These are phyloP conservation scores for Ustilago cynodontis DNA, from an alignment of 1,284 basidiomycete species.

Conservation along the genomic window DNA sequence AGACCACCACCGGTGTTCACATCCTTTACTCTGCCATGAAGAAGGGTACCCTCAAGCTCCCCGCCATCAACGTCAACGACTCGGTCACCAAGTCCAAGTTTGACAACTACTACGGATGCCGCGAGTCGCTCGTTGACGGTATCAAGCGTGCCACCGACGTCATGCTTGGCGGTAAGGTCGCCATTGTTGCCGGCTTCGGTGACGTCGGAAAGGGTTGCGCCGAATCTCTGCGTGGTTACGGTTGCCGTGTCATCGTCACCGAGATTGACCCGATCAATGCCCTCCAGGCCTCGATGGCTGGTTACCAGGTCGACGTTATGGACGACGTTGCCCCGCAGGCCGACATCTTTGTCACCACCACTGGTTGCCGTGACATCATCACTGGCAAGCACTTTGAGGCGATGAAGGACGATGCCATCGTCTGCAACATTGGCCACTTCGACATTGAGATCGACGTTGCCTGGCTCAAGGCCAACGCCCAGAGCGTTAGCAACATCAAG, in stretches of 20 bases:
- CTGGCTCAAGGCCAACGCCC: conserved; percentile 96
- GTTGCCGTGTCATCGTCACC: conserved; percentile 93
- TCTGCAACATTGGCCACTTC: conserved; percentile 99
- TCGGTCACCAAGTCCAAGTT: conserved; percentile 99
- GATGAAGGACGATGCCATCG: conserved; percentile 99
- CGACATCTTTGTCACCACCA: conserved; percentile 98
- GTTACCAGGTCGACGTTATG: conserved; percentile 98
- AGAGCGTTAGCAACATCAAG: conserved; percentile 89
- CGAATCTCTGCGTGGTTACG: conserved; percentile 95
- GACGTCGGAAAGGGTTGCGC: conserved; percentile 99
- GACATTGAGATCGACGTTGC: conserved; percentile 99
- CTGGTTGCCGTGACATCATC: conserved; percentile 99
- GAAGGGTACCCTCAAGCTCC: conserved; percentile 94
- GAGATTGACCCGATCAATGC: conserved; percentile 99
- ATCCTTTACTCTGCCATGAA: conserved; percentile 98
- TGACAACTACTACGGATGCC: conserved; percentile 78
- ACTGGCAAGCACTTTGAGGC: conserved; percentile 88
- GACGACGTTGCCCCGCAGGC: conserved; percentile 89
- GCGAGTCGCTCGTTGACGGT: conserved; percentile 99
- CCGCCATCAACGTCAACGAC: conserved; percentile 96
- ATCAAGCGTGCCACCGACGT: conserved; percentile 99
- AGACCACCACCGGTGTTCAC: conserved; percentile 99
- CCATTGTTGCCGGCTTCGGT: conserved; percentile 97
- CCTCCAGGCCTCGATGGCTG: conserved; percentile 98
- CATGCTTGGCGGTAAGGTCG: conserved; percentile 99